phyloP scores from a whole-genome alignment of 192 early-diverging fungal genomes.

The Anaeromyces robustus region DNA sequence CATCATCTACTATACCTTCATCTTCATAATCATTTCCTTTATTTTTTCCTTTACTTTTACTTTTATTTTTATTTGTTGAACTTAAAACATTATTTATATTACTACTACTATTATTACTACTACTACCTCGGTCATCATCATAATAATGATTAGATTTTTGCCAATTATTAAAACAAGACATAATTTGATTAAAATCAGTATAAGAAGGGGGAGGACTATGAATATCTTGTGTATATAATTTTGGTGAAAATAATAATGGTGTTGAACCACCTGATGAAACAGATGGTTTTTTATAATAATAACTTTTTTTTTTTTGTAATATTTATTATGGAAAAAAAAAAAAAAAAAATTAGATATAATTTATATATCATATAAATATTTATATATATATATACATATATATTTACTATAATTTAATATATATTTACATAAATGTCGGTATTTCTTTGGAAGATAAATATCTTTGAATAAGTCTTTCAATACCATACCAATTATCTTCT shows the following conservation, averaged over 20 bases:
- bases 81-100: too few species aligned
- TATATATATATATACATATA: too few species aligned
- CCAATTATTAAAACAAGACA: neutral
- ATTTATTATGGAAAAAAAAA: too few species aligned
- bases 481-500: neutral
- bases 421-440: neutral
- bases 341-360: too few species aligned
- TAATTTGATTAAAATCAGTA: neutral
- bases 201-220: neutral
- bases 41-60: neutral
- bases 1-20: too few species aligned
- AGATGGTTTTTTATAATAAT: neutral
- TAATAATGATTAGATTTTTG: too few species aligned
- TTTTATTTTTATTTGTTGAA: too few species aligned
- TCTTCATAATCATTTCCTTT: too few species aligned
- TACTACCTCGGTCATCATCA: too few species aligned
- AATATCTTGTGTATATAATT: too few species aligned
- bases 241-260: neutral
- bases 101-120: too few species aligned
- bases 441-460: neutral
- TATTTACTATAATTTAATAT: neutral
- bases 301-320: neutral
- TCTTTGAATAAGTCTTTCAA: neutral
- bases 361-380: too few species aligned
- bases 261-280: neutral